A percentile compares a stretch with the other conserved stretches of the same genome.
Evolutionary conservation across 768 basidiomycete species (phyloP).

Genomic region (Tylopilus sp.): DNA sequence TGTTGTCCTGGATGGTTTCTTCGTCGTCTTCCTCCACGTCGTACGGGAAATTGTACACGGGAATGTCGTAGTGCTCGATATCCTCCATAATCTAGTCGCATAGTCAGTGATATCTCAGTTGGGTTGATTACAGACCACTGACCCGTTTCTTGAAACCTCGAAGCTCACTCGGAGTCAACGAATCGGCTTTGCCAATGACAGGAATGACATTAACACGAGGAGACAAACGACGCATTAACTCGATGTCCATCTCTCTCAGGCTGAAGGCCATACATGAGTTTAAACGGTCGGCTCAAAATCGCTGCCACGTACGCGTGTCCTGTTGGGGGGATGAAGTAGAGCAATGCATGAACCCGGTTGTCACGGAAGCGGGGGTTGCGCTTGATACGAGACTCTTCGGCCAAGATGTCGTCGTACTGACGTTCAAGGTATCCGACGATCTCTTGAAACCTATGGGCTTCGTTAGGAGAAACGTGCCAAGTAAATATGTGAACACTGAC

Average conservation of each 20-base stretch:
- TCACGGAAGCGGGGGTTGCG: slow-evolving; percentile 99
- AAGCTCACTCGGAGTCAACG: slow-evolving; percentile 89
- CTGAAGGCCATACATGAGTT: slow-evolving; percentile 34
- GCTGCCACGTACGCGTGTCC: slow-evolving; percentile 77
- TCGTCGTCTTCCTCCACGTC: slow-evolving; percentile 99
- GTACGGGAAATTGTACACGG: slow-evolving; percentile 99
- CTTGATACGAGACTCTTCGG: slow-evolving; percentile 98
- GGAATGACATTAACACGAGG: slow-evolving; percentile 99
- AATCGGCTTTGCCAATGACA: slow-evolving; percentile 94
- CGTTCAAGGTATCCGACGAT: slow-evolving; percentile 96
- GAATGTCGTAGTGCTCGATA: slow-evolving; percentile 97
- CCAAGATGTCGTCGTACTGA: slow-evolving; percentile 98
- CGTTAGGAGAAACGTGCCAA: slow-evolving; percentile 7
- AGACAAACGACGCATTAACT: slow-evolving; percentile 96
- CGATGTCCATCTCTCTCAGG: slow-evolving; percentile 97
- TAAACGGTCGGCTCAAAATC: not conserved
- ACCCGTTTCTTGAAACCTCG: slow-evolving; percentile 95
- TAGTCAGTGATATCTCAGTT: slow-evolving; percentile 1
- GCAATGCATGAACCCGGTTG: slow-evolving; percentile 92
- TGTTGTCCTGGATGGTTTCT: slow-evolving; percentile 96
- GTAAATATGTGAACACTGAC: slow-evolving; percentile 47
- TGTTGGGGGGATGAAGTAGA: slow-evolving; percentile 99
- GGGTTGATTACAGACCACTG: slow-evolving; percentile 19
- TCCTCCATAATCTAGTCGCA: slow-evolving; percentile 91
- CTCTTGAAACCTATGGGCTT: slow-evolving; percentile 77